Base-by-base conservation (phyloP, 768 basidiomycete species). In the Galerina marginata region DNA sequence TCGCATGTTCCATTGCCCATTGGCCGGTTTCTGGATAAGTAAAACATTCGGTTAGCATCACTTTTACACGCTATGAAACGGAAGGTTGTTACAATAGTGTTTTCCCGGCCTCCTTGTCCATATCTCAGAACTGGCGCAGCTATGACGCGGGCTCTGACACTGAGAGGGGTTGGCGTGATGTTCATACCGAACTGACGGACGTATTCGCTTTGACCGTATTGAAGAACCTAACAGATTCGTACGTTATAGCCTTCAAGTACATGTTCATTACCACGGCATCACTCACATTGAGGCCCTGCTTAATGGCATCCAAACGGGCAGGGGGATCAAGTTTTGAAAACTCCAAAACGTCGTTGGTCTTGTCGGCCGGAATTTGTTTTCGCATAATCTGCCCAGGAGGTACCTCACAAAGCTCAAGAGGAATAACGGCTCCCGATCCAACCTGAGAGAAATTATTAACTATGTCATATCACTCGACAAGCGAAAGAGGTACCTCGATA, bases 1-100 rank as follows among this genome's bases (percentile, higher is more conserved):
- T 25, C 54, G 86, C 92, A 93, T 89, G 56, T 93, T 93, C 92
- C 92, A 93, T 0, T 83, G 72, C 1, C 92, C 92, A 48, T 91
- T 83, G 1, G 71, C 72, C 0, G 90, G 91, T 52, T 63, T 72
- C 88, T 90, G 59, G 20, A 52, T 54, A 43, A 33, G 29, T 33
- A 33, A 16, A 10, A 80, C 82, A 65, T 79, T 75, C 2, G 77
- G 79, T 60, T 77, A 47, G 62, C 33, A 65, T 16, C 39, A 40
- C 37, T 5, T 44, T n/a, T 16, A 45, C 36, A 33, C 11, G 25
- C 7, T 52, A 49, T 15, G 29, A 51, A 42, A 39, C 12, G 36
- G 5, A 49, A 6, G 55, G 58, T 5, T 15, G 26, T 37, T 54
- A 65, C 62, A n/a, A 62, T 55, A 38, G 74, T 87, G 58, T 60